phyloP scores from a whole-genome alignment of 495 filamentous ascomycete genomes.

The Aspergillus coremiiformis region DNA sequence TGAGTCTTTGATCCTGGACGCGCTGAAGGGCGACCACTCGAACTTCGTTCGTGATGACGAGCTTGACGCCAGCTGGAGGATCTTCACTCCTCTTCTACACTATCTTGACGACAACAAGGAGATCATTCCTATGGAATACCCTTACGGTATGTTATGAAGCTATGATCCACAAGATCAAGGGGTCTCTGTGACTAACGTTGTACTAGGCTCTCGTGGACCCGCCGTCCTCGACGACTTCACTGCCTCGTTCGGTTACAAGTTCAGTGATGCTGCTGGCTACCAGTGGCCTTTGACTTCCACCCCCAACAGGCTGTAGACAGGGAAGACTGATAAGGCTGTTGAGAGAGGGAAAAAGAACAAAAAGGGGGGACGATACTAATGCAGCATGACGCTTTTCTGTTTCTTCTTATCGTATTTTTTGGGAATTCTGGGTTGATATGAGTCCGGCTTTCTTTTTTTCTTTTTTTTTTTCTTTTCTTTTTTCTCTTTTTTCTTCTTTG shows the following conservation, averaged over 20 bases:
- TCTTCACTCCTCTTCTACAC: slow-evolving; percentile 95
- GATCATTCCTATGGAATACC: slow-evolving; percentile 99
- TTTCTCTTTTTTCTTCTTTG: no score
- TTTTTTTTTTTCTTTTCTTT: no score
- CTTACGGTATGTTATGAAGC: slow-evolving; percentile 68
- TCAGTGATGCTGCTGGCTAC: slow-evolving; percentile 93
- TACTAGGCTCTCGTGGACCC: slow-evolving; percentile 84
- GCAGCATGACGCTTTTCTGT: slow-evolving; percentile 11
- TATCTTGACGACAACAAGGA: slow-evolving; percentile 99
- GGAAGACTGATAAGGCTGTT: slow-evolving; percentile 6
- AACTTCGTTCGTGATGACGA: slow-evolving; percentile 99
- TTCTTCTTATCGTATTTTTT: slow-evolving; percentile 11
- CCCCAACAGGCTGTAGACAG: slow-evolving; percentile 61
- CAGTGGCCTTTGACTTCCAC: slow-evolving; percentile 76
- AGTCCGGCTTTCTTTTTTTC: not conserved
- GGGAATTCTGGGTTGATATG: slow-evolving; percentile 12
- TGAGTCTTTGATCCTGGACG: slow-evolving; percentile 94
- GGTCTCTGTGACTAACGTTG: slow-evolving; percentile 7
- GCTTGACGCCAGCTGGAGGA: slow-evolving; percentile 95
- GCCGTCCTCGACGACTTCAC: slow-evolving; percentile 98
- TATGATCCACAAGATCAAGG: not conserved
- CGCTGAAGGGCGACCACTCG: slow-evolving; percentile 97
- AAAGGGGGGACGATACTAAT: slow-evolving; percentile 14
- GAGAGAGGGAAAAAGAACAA: slow-evolving; percentile 5
- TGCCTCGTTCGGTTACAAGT: slow-evolving; percentile 95